A percentile compares a stretch with the other conserved stretches of the same genome.
phyloP scores from a whole-genome alignment of 371 early-diverging fungal genomes.

The Mortierella sp. region DNA sequence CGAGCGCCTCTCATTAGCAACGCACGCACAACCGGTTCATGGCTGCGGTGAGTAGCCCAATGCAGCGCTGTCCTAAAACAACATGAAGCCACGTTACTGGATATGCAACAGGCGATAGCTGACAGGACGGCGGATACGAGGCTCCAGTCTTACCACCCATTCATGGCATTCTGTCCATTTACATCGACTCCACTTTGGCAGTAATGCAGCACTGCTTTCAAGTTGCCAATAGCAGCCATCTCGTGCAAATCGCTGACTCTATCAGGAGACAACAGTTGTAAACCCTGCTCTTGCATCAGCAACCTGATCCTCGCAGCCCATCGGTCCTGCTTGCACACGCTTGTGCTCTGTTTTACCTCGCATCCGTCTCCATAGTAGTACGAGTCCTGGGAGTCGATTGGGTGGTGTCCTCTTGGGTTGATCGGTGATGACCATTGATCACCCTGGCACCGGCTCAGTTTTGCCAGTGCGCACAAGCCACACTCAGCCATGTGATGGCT shows the following conservation, averaged over 20 bases:
- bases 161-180: constrained; percentile 73
- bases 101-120: neutral
- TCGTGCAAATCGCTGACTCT: constrained; percentile 64
- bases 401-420: neutral
- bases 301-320: neutral
- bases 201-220: constrained; percentile 71
- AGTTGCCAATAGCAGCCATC: constrained; percentile 80
- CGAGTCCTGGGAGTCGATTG: too few relatives aligned
- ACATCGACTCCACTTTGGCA: constrained; percentile 70
- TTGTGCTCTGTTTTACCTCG: constrained; percentile 9
- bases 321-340: neutral
- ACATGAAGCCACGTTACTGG: too few relatives aligned
- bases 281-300: neutral
- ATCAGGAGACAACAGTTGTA: neutral
- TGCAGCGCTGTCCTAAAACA: constrained; percentile 72
- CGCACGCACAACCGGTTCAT: constrained; percentile 61
- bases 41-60: constrained; percentile 76
- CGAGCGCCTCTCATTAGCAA: constrained; percentile 70
- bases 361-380: constrained; percentile 15
- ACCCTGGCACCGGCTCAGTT: too few relatives aligned
- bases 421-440: neutral
- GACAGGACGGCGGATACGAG: neutral
- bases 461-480: neutral
- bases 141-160: constrained; percentile 65
- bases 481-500: too few relatives aligned